Evolutionary conservation across 192 early-diverging fungal genomes (phyloP).

Genomic region (Jimgerdemannia lactiflua): DNA sequence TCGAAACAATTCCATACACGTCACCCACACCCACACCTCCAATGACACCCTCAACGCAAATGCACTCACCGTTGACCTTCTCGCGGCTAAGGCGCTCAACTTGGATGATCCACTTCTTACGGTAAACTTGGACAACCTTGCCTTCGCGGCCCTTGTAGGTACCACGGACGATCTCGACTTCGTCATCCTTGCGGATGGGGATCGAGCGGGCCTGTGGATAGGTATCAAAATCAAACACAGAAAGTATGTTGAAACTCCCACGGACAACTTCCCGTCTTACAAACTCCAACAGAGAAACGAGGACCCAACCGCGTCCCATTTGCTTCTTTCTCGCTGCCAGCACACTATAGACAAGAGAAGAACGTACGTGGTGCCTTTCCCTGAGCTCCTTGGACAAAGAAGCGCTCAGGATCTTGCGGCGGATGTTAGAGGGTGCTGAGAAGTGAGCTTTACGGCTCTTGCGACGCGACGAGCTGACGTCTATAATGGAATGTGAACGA

Average conservation of each 20-base stretch:
- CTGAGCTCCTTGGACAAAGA: constrained; percentile 97
- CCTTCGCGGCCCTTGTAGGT: constrained; percentile 96
- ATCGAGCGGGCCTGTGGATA: constrained; percentile 77
- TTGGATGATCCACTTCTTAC: constrained; percentile 99
- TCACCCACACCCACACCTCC: background rate
- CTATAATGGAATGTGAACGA: constrained; percentile 22
- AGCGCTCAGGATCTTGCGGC: constrained; percentile 97
- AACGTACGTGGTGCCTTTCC: constrained; percentile 89
- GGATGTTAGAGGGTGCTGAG: constrained; percentile 89
- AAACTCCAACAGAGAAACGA: background rate
- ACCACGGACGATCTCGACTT: constrained; percentile 95
- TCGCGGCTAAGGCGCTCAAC: constrained; percentile 95
- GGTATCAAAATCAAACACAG: constrained; percentile 2
- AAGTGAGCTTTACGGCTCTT: constrained; percentile 99
- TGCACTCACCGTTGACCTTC: constrained; percentile 85
- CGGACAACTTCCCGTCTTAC: background rate
- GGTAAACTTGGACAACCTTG: constrained; percentile 96
- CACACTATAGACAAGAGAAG: constrained; percentile 1
- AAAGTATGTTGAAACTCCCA: constrained; percentile 5
- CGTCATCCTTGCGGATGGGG: constrained; percentile 97
- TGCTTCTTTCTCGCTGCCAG: constrained; percentile 15
- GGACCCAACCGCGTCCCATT: constrained; percentile 3
- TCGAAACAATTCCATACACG: too few relatives aligned
- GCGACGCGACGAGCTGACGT: constrained; percentile 88
- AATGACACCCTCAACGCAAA: background rate